These are phyloP conservation scores for Panicum miliaceum DNA, from an alignment of 176 grass and related monocot species.

Conservation along the genomic window DNA sequence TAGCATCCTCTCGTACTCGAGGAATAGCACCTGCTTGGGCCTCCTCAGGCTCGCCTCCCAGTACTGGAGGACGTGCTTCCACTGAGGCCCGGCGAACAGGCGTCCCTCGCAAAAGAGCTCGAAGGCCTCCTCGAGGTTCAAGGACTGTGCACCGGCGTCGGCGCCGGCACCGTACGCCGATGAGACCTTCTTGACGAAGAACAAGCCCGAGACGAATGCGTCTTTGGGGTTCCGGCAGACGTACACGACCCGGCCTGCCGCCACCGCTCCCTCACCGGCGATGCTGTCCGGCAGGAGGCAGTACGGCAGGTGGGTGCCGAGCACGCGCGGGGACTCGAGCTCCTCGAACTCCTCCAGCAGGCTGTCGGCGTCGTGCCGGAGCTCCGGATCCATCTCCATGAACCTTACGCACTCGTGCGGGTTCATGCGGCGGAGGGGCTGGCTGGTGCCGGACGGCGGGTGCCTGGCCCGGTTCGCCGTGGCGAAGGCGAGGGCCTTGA, in stretches of 20 bases:
- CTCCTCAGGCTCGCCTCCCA: conserved; percentile 31
- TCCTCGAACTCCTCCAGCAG: background rate
- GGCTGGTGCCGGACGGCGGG: background rate
- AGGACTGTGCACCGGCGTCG: rapidly evolving
- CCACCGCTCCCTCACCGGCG: background rate
- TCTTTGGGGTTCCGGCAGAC: conserved; percentile 63
- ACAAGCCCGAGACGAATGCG: conserved; percentile 25
- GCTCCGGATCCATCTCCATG: background rate
- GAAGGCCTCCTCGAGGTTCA: background rate
- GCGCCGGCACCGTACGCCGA: background rate
- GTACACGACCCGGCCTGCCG: conserved; percentile 39
- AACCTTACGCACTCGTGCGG: conserved; percentile 42
- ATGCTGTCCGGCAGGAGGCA: conserved; percentile 22
- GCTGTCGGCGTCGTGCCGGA: rapidly evolving
- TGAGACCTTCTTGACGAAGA: background rate
- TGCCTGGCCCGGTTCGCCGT: background rate
- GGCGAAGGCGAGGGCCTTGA: conserved; percentile 27
- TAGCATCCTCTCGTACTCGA: conserved; percentile 52
- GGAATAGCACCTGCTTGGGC: conserved; percentile 36
- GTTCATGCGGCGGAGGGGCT: conserved; percentile 20
- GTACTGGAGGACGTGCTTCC: conserved; percentile 39
- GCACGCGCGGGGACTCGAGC: background rate
- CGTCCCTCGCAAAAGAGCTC: conserved; percentile 1
- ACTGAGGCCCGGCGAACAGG: background rate
- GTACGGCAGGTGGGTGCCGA: conserved; percentile 51